Conservation (phyloP, 2,329 filamentous ascomycete genomes). For the Aspergillus sp. region DNA sequence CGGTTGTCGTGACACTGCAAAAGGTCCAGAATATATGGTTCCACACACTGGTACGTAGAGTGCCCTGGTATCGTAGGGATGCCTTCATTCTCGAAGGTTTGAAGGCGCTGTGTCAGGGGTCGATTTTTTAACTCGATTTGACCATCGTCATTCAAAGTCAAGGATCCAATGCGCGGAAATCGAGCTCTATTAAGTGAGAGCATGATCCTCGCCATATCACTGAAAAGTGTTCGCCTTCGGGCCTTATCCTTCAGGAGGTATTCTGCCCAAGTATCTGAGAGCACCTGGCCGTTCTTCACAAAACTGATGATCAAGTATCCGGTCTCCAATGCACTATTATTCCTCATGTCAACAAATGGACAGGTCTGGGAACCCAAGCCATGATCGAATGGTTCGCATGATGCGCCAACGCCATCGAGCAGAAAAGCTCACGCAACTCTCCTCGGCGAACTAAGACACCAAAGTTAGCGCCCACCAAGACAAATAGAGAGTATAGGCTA, state of each 20-base stretch:
- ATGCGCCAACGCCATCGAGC: conserved; percentile 4
- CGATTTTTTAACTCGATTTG: conserved; percentile 14
- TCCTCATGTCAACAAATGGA: conserved; percentile 5
- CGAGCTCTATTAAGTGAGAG: conserved; percentile 9
- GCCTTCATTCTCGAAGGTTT: conserved; percentile 16
- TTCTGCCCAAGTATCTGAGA: conserved; percentile 6
- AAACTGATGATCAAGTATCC: conserved; percentile 9
- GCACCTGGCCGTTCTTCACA: conserved; percentile 6
- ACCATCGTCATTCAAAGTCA: conserved; percentile 18
- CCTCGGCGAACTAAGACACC: conserved; percentile 3
- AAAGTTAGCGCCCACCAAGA: conserved; percentile 1
- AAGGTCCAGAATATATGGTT: conserved; percentile 18
- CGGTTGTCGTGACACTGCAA: conserved; percentile 18
- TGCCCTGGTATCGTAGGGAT: conserved; percentile 17
- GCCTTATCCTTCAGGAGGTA: conserved; percentile 4
- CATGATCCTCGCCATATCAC: conserved; percentile 8
- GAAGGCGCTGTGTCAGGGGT: conserved; percentile 16
- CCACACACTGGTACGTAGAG: conserved; percentile 15
- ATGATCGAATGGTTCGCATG: conserved; percentile 3
- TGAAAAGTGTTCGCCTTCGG: conserved; percentile 7
- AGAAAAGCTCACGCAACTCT: conserved; percentile 3
- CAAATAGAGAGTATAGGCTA: neutral
- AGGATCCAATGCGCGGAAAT: conserved; percentile 25
- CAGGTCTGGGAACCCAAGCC: conserved; percentile 6
- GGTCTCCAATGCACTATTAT: conserved; percentile 2